These are phyloP conservation scores for Calonectria multiphialidica DNA, from an alignment of 2,329 filamentous ascomycete species.

Conservation along the genomic window DNA sequence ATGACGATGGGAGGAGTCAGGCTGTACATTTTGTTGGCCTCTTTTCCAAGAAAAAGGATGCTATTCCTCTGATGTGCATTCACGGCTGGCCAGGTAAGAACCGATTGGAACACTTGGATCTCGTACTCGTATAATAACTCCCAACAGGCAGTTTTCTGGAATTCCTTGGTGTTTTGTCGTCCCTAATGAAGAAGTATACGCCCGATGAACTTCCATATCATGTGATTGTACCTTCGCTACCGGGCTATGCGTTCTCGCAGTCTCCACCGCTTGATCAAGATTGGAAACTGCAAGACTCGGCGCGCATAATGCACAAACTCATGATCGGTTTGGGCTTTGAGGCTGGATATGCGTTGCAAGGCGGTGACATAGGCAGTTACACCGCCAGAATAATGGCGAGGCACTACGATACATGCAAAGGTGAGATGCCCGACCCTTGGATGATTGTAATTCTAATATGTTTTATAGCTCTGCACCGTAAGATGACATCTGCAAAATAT, in stretches of 20 bases:
- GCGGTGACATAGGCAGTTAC: not conserved
- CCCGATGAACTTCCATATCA: slow-evolving; percentile 67
- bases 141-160: slow-evolving; percentile 47
- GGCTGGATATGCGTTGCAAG: not conserved
- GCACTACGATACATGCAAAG: not conserved
- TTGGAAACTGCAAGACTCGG: not conserved
- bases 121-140: not conserved
- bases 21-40: not conserved
- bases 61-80: not conserved
- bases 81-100: not conserved
- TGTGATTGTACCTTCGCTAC: slow-evolving; percentile 66
- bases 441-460: not conserved
- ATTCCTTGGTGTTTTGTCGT: slow-evolving; percentile 63
- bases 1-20: not conserved
- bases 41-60: not conserved
- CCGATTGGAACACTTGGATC: rapidly evolving
- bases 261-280: slow-evolving; percentile 59
- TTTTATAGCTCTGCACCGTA: not conserved
- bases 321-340: slow-evolving; percentile 1
- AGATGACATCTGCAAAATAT: not conserved
- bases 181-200: slow-evolving; percentile 61
- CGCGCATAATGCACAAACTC: not conserved
- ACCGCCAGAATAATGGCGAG: not conserved
- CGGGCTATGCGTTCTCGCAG: slow-evolving; percentile 65
- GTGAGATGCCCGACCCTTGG: not conserved